phyloP scores from a whole-genome alignment of 331 rosid species.

The Quercus tomentella region DNA sequence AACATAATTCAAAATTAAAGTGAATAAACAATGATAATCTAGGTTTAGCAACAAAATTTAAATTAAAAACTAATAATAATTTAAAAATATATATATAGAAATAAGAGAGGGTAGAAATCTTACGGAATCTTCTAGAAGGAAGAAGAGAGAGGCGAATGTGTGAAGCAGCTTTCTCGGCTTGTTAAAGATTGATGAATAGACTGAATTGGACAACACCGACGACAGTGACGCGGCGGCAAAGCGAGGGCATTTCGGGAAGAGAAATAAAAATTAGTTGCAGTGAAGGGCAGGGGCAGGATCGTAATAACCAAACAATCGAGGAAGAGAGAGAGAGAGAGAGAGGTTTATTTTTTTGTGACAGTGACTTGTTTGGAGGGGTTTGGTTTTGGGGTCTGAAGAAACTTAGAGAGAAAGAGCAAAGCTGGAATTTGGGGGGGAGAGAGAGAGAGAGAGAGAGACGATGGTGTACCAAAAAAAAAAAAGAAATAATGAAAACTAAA shows the following conservation, averaged over 20 bases:
- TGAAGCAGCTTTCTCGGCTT: slow-evolving; percentile 13
- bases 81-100: not conserved
- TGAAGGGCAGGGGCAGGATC: slow-evolving; percentile 28
- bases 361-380: slow-evolving; percentile 18
- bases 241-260: slow-evolving; percentile 20
- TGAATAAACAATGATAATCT: slow-evolving; percentile 13
- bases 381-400: slow-evolving; percentile 23
- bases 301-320: slow-evolving; percentile 4
- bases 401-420: slow-evolving; percentile 28
- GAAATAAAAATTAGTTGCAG: not conserved
- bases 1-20: not conserved
- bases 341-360: slow-evolving; percentile 34
- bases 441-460: slow-evolving; percentile 17
- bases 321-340: not conserved
- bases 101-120: slow-evolving; percentile 5
- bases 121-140: slow-evolving; percentile 15
- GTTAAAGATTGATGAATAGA: slow-evolving; percentile 6
- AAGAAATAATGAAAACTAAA: slow-evolving; percentile 5
- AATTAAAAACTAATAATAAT: no score
- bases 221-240: slow-evolving; percentile 13
- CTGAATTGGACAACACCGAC: not conserved
- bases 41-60: slow-evolving; percentile 13
- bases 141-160: slow-evolving; percentile 21
- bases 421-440: slow-evolving; percentile 23
- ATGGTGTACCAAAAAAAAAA: slow-evolving; percentile 8